These are phyloP conservation scores for Dalbergia oliveri DNA, from an alignment of 306 rosid genomes.

Conservation along the genomic window DNA sequence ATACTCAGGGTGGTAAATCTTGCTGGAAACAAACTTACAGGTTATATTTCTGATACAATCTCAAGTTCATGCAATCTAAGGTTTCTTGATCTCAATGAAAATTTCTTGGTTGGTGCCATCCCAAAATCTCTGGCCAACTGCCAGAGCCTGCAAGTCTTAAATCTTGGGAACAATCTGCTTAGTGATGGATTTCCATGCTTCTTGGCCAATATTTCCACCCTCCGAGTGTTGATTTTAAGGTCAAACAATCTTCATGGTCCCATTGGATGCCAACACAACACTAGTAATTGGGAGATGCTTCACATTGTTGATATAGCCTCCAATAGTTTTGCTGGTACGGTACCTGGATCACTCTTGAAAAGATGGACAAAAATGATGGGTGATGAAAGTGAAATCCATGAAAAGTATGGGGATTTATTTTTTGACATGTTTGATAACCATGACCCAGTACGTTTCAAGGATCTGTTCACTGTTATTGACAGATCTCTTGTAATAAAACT, in stretches of 20 bases:
- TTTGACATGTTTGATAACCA: background rate
- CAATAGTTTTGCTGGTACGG: conserved; percentile 49
- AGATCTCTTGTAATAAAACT: background rate
- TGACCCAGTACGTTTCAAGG: background rate
- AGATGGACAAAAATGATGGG: conserved; percentile 46
- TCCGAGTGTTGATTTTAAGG: conserved; percentile 39
- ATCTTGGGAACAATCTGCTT: conserved; percentile 39
- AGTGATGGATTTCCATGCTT: conserved; percentile 43
- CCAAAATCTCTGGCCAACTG: conserved; percentile 51
- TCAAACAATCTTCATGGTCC: background rate
- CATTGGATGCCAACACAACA: conserved; percentile 39
- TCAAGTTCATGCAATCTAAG: conserved; percentile 15
- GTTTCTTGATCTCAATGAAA: conserved; percentile 48
- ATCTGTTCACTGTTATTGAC: background rate
- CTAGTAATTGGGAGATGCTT: conserved; percentile 37
- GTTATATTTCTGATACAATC: conserved; percentile 19
- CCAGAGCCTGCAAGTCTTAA: conserved; percentile 32
- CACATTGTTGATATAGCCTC: conserved; percentile 45
- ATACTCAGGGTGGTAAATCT: conserved; percentile 37
- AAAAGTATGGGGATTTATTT: background rate
- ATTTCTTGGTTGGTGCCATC: conserved; percentile 26
- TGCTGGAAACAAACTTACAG: conserved; percentile 36
- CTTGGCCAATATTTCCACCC: conserved; percentile 33
- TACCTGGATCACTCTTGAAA: conserved; percentile 30
- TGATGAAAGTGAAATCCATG: background rate